Base-by-base conservation (phyloP, 805 yeast genomes). In the Priceomyces carsonii region DNA sequence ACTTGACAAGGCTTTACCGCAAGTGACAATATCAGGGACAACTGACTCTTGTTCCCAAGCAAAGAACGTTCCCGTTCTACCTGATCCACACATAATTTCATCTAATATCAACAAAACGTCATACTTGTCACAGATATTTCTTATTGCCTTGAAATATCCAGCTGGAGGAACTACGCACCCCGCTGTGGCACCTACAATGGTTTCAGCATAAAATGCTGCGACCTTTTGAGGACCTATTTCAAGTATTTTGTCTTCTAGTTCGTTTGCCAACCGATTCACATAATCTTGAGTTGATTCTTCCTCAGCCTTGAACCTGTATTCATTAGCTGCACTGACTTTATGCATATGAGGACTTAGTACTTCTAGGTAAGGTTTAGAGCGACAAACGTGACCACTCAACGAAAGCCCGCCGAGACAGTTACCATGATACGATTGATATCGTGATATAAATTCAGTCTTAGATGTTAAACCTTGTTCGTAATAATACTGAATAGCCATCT, bases 71-170 rank as follows among this genome's bases (percentile, higher is more conserved):
- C 80, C 79, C n/a, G 39, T 33, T 48, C 81, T 66, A 15, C 80
- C 80, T 24, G 73, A 66, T 21, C 81, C 81, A 49, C 77, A 74
- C 79, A 75, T 74, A 28, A 75, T 75, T 55, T 77, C 81, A 45
- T 76, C 81, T 32, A 73, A 55, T 57, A 72, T 62, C 45, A 76
- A 57, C 26, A 75, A 51, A 25, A 71, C 63, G 28, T 73, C 79
- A 52, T 74, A 75, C 49, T 75, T 75, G 53, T 71, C 68, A 48
- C 79, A 73, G 33, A 76, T 51, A 26, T 59, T 67, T 35, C 71
- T 55, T 26, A 66, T 55, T 9, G 74, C 77, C 37, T 66, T 70
- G 12, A 72, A 57, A 52, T 73, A 73, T 13, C 48, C 45, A 19
- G 13, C 12, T 3, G 68, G 62, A 13, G 65, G 58, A 33, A 72